phyloP scores from a whole-genome alignment of 1,139 yeast species.

The Blastobotrys illinoisensis region DNA sequence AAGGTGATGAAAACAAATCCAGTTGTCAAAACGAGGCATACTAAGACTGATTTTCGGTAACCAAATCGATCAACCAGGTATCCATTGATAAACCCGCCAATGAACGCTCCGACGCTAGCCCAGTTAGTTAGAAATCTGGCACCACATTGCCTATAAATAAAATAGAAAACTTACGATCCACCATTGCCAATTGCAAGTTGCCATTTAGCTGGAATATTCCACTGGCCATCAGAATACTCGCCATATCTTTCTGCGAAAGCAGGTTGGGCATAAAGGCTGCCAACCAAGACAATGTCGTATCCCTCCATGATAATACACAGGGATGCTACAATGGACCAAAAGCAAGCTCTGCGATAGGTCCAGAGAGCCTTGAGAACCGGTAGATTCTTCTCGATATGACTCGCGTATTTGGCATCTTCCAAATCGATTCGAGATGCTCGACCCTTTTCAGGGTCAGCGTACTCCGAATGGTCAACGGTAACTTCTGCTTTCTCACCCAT shows the following conservation, averaged over 20 bases:
- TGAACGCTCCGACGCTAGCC: constrained; percentile 30
- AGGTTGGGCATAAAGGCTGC: constrained; percentile 38
- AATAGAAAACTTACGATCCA: constrained; percentile 17
- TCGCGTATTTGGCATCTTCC: constrained; percentile 13
- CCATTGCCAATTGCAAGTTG: constrained; percentile 13
- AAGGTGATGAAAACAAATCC: constrained; percentile 39
- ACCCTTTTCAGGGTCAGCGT: constrained; percentile 4
- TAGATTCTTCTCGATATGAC: constrained; percentile 39
- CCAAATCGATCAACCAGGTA: constrained; percentile 41
- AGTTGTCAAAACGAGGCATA: constrained; percentile 13
- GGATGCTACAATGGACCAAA: constrained; percentile 41
- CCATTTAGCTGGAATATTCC: constrained; percentile 11
- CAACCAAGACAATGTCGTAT: constrained; percentile 37
- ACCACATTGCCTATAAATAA: no score
- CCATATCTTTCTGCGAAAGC: constrained; percentile 39
- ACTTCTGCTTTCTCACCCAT: not conserved
- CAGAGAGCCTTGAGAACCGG: constrained; percentile 40
- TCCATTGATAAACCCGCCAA: constrained; percentile 32
- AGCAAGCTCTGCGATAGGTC: constrained; percentile 34
- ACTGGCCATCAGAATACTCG: constrained; percentile 15
- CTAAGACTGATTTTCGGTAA: constrained; percentile 41
- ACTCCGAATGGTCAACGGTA: constrained; percentile 4
- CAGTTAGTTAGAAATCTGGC: constrained; percentile 22
- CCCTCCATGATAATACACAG: constrained; percentile 44
- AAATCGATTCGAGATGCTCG: not conserved